Conservation (phyloP, 1,284 basidiomycete species). For the Grifola frondosa region DNA sequence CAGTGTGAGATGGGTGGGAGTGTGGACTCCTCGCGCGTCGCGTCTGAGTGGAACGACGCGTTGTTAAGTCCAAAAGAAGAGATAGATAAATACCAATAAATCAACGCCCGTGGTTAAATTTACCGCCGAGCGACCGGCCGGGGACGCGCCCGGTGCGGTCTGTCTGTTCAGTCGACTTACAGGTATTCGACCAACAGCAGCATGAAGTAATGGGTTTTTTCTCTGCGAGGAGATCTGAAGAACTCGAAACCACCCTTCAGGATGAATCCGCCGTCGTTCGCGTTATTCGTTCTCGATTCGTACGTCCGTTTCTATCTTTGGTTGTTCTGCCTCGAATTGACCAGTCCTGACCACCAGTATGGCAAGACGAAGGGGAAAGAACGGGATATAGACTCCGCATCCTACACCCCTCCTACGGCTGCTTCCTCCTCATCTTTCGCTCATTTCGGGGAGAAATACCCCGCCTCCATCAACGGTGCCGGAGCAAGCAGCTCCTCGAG, state of each 20-base stretch:
- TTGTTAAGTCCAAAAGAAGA: too few relatives aligned
- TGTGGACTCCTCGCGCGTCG: conserved; percentile 2
- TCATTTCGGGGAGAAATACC: conserved; percentile 20
- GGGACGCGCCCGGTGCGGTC: not conserved
- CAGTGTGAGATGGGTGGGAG: conserved; percentile 16
- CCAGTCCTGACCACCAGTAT: conserved; percentile 43
- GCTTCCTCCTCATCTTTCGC: conserved; percentile 33
- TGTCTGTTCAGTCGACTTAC: not conserved
- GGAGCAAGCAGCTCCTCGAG: conserved; percentile 22
- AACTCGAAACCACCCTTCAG: conserved; percentile 22
- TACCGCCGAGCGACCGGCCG: not conserved
- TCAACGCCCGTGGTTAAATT: too few relatives aligned
- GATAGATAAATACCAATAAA: too few relatives aligned
- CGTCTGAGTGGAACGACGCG: conserved; percentile 11
- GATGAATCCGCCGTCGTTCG: conserved; percentile 52
- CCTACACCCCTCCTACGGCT: conserved; percentile 31
- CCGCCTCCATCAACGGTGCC: conserved; percentile 18
- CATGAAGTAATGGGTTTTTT: conserved; percentile 44
- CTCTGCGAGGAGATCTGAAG: conserved; percentile 38
- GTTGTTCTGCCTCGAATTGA: conserved; percentile 11
- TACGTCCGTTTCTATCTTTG: conserved; percentile 40
- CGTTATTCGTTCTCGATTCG: conserved; percentile 73
- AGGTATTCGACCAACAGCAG: conserved; percentile 12
- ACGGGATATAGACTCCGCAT: conserved; percentile 37
- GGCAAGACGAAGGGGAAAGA: conserved; percentile 64